Evolutionary conservation across 2,329 filamentous ascomycete species (phyloP).

Genomic region (Thelonectria rubi): DNA sequence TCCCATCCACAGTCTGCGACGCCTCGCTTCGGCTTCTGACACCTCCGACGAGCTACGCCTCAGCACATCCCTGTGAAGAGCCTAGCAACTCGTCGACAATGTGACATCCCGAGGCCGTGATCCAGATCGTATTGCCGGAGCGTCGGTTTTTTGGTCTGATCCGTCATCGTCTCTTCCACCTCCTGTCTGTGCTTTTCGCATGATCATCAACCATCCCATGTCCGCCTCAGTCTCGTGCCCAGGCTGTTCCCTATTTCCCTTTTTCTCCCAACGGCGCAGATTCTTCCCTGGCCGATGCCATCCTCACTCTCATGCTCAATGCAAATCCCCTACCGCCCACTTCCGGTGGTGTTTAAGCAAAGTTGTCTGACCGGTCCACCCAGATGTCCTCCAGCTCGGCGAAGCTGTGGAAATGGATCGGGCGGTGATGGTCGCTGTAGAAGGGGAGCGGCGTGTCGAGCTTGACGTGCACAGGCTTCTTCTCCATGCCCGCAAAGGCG

Average conservation of each 20-base stretch:
- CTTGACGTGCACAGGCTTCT: conserved; percentile 90
- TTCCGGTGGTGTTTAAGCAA: conserved; percentile 69
- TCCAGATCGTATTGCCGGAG: conserved; percentile 26
- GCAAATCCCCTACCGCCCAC: conserved; percentile 2
- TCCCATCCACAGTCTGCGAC: conserved; percentile 18
- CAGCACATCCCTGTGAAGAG: conserved; percentile 17
- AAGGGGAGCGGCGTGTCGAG: conserved; percentile 90
- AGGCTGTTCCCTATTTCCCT: conserved; percentile 4
- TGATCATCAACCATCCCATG: conserved; percentile 24
- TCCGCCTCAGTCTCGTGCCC: conserved; percentile 21
- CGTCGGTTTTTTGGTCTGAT: conserved; percentile 24
- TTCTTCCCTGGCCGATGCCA: conserved; percentile 5
- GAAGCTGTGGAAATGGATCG: conserved; percentile 96
- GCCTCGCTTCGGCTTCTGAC: conserved; percentile 18
- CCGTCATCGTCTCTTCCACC: conserved; percentile 18
- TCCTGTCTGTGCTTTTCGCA: conserved; percentile 31
- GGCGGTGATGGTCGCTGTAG: conserved; percentile 91
- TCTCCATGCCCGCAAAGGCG: conserved; percentile 86
- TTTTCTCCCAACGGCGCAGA: conserved; percentile 8
- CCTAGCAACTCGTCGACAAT: conserved; percentile 14
- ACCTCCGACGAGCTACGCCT: conserved; percentile 19
- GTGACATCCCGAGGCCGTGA: conserved; percentile 19
- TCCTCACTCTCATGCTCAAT: conserved; percentile 19
- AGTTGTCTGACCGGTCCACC: conserved; percentile 92
- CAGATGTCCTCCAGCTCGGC: conserved; percentile 96